These are phyloP conservation scores for Limnanthes douglasii DNA, from an alignment of 345 rosid genomes.

Conservation along the genomic window DNA sequence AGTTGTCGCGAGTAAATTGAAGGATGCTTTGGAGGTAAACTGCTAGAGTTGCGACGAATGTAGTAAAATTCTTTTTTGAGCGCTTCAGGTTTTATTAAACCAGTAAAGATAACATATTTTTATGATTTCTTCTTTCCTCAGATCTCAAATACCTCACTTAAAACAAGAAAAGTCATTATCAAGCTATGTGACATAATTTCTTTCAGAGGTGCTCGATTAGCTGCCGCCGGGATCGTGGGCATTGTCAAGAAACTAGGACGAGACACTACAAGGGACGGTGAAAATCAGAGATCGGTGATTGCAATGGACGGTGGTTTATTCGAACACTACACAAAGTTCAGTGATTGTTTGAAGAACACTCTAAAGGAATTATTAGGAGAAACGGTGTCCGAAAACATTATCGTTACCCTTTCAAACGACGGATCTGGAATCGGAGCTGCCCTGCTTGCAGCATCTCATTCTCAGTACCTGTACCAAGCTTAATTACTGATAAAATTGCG, in stretches of 20 bases:
- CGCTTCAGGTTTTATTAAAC: not conserved
- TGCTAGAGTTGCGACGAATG: no score
- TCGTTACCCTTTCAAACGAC: slow-evolving; percentile 37
- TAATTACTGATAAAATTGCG: no score
- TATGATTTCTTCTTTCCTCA: slow-evolving; percentile 12
- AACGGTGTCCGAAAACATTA: slow-evolving; percentile 30
- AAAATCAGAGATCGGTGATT: slow-evolving; percentile 36
- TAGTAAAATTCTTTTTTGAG: not conserved
- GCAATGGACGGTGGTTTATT: slow-evolving; percentile 78
- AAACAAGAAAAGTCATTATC: slow-evolving; percentile 42
- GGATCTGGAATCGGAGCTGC: slow-evolving; percentile 85
- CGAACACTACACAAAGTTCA: slow-evolving; percentile 51
- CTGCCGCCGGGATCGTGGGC: slow-evolving; percentile 69
- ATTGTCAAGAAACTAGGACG: slow-evolving; percentile 68
- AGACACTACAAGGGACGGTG: slow-evolving; percentile 38
- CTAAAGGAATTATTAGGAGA: slow-evolving; percentile 51
- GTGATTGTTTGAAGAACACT: slow-evolving; percentile 43
- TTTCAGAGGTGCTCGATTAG: slow-evolving; percentile 52
- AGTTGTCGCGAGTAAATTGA: slow-evolving; percentile 46
- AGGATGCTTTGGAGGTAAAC: slow-evolving; percentile 46
- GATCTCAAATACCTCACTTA: slow-evolving; percentile 38
- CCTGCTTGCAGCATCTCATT: slow-evolving; percentile 63
- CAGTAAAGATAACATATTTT: no score
- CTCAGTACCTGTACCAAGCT: slow-evolving; percentile 40
- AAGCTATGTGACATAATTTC: slow-evolving; percentile 65